phyloP scores from a whole-genome alignment of 169 alveolate species.

The Plasmodium ovale region DNA sequence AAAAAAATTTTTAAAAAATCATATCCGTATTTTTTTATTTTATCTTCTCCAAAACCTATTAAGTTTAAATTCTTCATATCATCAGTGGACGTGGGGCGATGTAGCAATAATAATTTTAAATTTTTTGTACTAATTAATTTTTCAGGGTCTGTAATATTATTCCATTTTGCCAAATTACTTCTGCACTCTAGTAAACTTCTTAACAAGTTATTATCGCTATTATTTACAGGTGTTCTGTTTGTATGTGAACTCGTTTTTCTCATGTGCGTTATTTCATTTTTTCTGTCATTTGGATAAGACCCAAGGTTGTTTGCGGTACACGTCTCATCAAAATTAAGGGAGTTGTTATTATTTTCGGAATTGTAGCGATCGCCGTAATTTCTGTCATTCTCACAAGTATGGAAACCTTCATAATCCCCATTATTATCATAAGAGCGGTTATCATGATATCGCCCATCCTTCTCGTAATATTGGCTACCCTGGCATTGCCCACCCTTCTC shows the following conservation, averaged over 20 bases:
- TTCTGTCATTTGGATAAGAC: neutral
- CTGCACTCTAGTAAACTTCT: slow-evolving; percentile 27
- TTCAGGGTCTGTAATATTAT: slow-evolving; percentile 68
- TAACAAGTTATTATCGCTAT: slow-evolving; percentile 22
- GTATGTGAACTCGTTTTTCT: neutral
- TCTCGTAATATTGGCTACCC: too few species aligned
- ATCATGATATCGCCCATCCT: too few species aligned
- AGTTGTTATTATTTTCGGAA: neutral
- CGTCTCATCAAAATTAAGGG: neutral
- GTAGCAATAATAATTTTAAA: slow-evolving; percentile 47
- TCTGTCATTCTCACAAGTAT: neutral
- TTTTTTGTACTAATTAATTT: slow-evolving; percentile 71
- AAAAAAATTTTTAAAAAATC: slow-evolving; percentile 38
- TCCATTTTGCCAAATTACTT: slow-evolving; percentile 35
- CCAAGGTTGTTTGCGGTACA: neutral
- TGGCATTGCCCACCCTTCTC: too few species aligned
- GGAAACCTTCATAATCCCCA: too few species aligned
- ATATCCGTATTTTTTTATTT: slow-evolving; percentile 64
- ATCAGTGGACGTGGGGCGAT: slow-evolving; percentile 48
- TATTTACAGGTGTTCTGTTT: neutral
- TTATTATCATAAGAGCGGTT: too few species aligned
- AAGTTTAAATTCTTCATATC: slow-evolving; percentile 43
- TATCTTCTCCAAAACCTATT: slow-evolving; percentile 65
- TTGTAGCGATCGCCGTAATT: neutral
- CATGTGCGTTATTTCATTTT: neutral